Conservation (phyloP, 768 basidiomycete genomes). For the Lactarius hengduanensis region DNA sequence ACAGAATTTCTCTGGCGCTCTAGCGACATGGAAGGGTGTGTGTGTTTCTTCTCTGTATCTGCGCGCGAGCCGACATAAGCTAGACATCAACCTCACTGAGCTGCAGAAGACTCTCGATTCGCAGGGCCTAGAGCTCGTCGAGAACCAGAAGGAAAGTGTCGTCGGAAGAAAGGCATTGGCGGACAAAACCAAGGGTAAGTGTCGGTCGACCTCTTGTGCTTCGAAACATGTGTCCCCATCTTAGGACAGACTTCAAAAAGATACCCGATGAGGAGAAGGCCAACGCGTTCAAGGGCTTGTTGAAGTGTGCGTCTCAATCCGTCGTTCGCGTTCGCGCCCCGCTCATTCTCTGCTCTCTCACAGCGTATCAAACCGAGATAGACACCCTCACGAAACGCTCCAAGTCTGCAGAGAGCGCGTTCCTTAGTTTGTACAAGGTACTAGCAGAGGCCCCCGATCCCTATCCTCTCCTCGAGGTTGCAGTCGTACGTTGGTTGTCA, state of each 20-base stretch:
- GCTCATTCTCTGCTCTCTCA: slow-evolving; percentile 7
- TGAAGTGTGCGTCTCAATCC: slow-evolving; percentile 61
- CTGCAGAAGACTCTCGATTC: slow-evolving; percentile 91
- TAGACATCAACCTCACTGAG: slow-evolving; percentile 85
- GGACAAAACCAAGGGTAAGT: slow-evolving; percentile 90
- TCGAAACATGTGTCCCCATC: neutral
- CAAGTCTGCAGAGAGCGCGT: slow-evolving; percentile 91
- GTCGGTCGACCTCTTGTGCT: slow-evolving; percentile 3
- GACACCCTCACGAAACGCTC: slow-evolving; percentile 92
- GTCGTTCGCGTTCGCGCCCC: neutral
- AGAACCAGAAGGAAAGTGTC: slow-evolving; percentile 97
- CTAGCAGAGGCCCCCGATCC: slow-evolving; percentile 97
- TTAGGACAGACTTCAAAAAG: slow-evolving; percentile 87
- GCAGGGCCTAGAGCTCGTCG: slow-evolving; percentile 93
- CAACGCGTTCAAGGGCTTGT: slow-evolving; percentile 81
- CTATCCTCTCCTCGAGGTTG: slow-evolving; percentile 92
- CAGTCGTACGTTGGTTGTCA: slow-evolving; percentile 57
- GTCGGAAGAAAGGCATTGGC: slow-evolving; percentile 91
- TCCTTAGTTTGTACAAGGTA: slow-evolving; percentile 95
- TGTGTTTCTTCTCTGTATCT: neutral
- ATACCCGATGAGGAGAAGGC: slow-evolving; percentile 88
- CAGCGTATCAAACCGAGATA: slow-evolving; percentile 96
- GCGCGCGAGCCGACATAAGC: neutral
- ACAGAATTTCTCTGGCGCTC: slow-evolving; percentile 89
- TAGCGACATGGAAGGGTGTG: slow-evolving; percentile 88